Base-by-base conservation (phyloP, 306 rosid species). In the Mimosa pudica region DNA sequence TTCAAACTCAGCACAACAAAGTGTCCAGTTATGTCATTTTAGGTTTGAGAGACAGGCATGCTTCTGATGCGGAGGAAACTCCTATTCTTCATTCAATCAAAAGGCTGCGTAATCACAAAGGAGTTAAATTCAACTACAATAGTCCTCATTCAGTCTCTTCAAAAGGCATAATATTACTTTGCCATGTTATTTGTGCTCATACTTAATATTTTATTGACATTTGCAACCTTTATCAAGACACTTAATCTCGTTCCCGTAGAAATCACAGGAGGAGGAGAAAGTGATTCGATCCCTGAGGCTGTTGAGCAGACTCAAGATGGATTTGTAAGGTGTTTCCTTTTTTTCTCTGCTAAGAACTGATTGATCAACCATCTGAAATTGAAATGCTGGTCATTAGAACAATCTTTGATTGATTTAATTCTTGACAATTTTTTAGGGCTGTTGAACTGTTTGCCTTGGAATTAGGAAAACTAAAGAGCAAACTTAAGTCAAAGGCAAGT, bases 391-490 rank as follows among this genome's bases (percentile, higher is more conserved):
- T 62, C 30, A 61, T 46, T 63, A 67, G 33, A 11, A 46, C 78
- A 65, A 52, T n/a, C 42, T 78, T 64, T 66, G 81, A 60, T 49
- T 85, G 66, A 54, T 61, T 41, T 82, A 52, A 66, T 80, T 65
- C 77, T 86, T 66, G 7, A 18, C 64, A 47, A 82, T 76, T 74
- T 83, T 81, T 81, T 75, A 94, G 99, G 94, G 93, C 87, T 57
- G 90, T 90, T 77, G 90, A 91, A 82, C 82, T 93, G 80, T 90
- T 95, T 10, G 85, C 89, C 36, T 73, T 79, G 87, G 93, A 85
- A 84, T 81, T 95, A 82, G 82, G 82, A 77, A 95, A 90, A 77
- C 74, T 93, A 55, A 90, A 91, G 85, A 86, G 79, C 87, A 95
- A 90, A 90, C 87, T 93, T 73, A 88, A 85, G 79, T 86, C 84